Evolutionary conservation across 495 filamentous ascomycete genomes (phyloP).

Genomic region (Copromyces sp.): DNA sequence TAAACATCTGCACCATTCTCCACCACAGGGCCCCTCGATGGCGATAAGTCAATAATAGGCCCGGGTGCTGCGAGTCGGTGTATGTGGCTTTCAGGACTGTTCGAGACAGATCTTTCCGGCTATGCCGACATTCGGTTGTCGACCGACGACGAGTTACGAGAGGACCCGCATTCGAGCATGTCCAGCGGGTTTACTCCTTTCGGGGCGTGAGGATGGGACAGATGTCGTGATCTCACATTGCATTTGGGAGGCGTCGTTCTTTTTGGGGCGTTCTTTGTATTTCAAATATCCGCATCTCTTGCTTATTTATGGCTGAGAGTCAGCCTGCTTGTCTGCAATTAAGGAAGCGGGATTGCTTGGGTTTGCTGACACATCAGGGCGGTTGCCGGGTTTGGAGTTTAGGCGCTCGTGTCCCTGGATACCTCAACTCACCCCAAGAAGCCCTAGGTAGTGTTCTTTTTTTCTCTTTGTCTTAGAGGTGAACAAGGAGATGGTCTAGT

Average conservation of each 20-base stretch:
- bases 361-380: background rate
- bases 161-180: background rate
- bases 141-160: background rate
- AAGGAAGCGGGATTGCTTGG: background rate
- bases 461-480: background rate
- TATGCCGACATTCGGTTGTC: background rate
- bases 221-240: background rate
- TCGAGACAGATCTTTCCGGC: background rate
- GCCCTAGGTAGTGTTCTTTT: background rate
- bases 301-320: background rate
- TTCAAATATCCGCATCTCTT: background rate
- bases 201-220: background rate
- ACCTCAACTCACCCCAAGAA: background rate
- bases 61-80: background rate
- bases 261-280: background rate
- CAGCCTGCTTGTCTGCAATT: background rate
- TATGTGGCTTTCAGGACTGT: background rate
- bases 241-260: background rate
- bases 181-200: background rate
- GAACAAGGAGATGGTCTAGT: background rate
- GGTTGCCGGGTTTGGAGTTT: background rate
- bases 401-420: background rate
- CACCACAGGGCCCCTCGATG: background rate
- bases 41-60: background rate
- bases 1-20: conserved; percentile 24